Base-by-base conservation (phyloP, 1,284 basidiomycete genomes). In the Rhodotorula mucilaginosa region DNA sequence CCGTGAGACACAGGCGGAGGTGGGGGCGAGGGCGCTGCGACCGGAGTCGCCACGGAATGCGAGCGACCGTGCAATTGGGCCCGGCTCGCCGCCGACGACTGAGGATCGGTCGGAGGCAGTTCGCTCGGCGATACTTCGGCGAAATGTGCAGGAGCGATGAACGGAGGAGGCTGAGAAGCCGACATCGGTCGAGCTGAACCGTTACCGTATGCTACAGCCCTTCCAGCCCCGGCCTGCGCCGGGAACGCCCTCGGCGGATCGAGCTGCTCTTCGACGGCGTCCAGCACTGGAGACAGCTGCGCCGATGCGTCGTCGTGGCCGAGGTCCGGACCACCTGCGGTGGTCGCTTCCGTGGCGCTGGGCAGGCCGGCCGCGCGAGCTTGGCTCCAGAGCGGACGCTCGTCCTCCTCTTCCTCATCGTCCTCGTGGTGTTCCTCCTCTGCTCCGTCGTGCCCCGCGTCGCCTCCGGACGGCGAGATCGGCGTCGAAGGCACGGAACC, bases 401-500 rank as follows among this genome's bases (percentile, higher is more conserved):
- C 47, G 26, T 48, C 19, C 19, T 61, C 60, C 4, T 19, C 34
- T 4, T 16, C 18, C 29, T 57, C 54, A 26, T 23, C 23, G 34
- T 39, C 10, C 31, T 18, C 60, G 19, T 29, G n/a, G 54, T 31
- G 26, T 6, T 7, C 26, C 5, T 23, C 46, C 8, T n/a, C 21
- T 26, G 59, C 7, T 23, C 49, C 34, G 39, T 57, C 67, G 23
- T 68, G 67, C 7, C 67, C 67, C 3, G 61, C 67, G 29, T 68
- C 67, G 1, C 67, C 59, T 8, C 61, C 64, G 0, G 70, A 39
- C 18, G 60, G 67, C 49, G 70, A 68, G n/a, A 72, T 61, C 2
- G 70, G 67, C 21, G 64, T 62, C 23, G 57, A 52, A 18, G 70
- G 54, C 21, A 66, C 44, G 19, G 61, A 59, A 12, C 48, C 21